Percentiles rank a stretch among this genome's conserved stretches.
Evolutionary conservation across 768 basidiomycete genomes (phyloP).

Genomic region (Mycena latifolia): DNA sequence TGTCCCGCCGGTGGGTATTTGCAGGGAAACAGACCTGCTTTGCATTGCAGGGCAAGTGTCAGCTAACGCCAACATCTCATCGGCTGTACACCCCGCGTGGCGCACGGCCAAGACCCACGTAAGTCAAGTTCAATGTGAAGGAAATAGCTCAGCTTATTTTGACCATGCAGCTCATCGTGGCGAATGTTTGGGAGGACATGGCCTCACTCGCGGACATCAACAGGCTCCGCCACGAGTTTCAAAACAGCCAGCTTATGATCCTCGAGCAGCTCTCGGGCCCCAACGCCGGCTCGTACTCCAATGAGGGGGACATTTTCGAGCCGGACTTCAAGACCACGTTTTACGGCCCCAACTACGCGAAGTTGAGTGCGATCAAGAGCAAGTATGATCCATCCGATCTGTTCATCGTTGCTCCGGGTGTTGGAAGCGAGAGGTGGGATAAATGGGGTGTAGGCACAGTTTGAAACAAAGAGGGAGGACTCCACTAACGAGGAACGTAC

Average conservation of each 20-base stretch:
- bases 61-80: constrained; percentile 44
- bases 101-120: constrained; percentile 50
- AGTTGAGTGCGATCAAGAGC: constrained; percentile 23
- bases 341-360: constrained; percentile 47
- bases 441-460: not conserved
- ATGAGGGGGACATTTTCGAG: not conserved
- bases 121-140: no score
- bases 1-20: constrained; percentile 42
- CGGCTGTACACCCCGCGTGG: constrained; percentile 49
- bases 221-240: constrained; percentile 37
- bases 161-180: constrained; percentile 30
- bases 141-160: not conserved
- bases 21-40: not conserved
- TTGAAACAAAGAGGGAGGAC: no score
- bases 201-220: constrained; percentile 33
- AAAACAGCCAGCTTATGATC: constrained; percentile 39
- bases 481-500: no score
- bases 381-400: not conserved
- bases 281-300: constrained; percentile 45
- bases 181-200: constrained; percentile 32
- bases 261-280: constrained; percentile 41
- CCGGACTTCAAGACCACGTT: constrained; percentile 46
- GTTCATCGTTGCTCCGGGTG: not conserved
- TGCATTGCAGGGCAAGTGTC: constrained; percentile 45
- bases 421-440: not conserved